Percentiles rank a stretch among this genome's conserved stretches.
Evolutionary conservation across 73 alveolate genomes (phyloP).

Genomic region (Paramecium sexaurelia): DNA sequence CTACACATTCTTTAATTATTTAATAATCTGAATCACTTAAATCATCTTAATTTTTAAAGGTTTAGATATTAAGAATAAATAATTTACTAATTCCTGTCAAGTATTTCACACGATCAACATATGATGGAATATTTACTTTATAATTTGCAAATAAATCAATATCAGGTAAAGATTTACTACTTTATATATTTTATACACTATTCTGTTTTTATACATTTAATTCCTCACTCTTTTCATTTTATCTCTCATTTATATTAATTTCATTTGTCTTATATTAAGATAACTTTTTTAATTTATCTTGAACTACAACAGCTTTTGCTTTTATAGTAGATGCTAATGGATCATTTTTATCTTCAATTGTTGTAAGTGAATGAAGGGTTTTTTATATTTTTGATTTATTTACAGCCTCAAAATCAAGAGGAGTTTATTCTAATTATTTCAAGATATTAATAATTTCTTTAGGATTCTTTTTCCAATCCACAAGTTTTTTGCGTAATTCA

Average conservation of each 20-base stretch:
- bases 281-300: background rate
- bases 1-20: background rate
- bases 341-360: constrained; percentile 18
- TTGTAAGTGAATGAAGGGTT: background rate
- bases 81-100: background rate
- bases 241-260: background rate
- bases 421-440: background rate
- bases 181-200: background rate
- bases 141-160: constrained; percentile 6
- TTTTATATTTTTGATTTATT: constrained; percentile 28
- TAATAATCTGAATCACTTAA: background rate
- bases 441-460: background rate
- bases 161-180: constrained; percentile 42
- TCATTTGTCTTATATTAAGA: background rate
- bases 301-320: background rate
- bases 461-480: constrained; percentile 38
- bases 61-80: background rate
- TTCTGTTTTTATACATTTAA: background rate
- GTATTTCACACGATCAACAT: constrained; percentile 15
- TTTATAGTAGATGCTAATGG: background rate
- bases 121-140: background rate
- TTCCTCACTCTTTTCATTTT: background rate
- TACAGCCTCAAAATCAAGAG: constrained; percentile 10
- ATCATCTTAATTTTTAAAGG: background rate
- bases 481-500: constrained; percentile 30